A percentile compares a stretch with the other conserved stretches of the same genome.
Conservation (phyloP, 2,329 filamentous ascomycete species). For the Metarhizium sp. region DNA sequence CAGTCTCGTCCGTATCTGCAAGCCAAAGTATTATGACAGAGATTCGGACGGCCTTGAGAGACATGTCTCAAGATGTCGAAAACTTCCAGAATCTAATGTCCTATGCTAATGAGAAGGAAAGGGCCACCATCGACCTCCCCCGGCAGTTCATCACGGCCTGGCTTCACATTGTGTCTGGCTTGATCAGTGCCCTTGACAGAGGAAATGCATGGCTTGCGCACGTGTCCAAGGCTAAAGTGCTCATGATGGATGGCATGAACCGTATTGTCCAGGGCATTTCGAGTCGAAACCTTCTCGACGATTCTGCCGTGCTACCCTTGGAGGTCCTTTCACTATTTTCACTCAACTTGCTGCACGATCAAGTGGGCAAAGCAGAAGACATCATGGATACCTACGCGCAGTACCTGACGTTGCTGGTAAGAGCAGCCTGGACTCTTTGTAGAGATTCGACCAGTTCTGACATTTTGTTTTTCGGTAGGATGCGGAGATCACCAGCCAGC, state of each 20-base stretch:
- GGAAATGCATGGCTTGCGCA: constrained; percentile 18
- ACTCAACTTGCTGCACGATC: constrained; percentile 28
- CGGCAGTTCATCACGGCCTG: constrained; percentile 29
- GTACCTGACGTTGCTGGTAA: constrained; percentile 31
- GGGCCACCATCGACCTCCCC: constrained; percentile 22
- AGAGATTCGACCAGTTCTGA: not conserved
- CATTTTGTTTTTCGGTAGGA: not conserved
- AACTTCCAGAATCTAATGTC: constrained; percentile 20
- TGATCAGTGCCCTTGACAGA: constrained; percentile 19
- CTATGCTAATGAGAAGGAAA: constrained; percentile 17
- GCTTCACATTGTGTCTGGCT: constrained; percentile 30
- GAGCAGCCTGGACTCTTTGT: constrained; percentile 2
- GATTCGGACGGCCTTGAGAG: constrained; percentile 10
- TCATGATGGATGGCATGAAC: constrained; percentile 26
- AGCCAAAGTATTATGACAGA: constrained; percentile 5
- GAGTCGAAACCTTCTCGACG: constrained; percentile 21
- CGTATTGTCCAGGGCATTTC: constrained; percentile 26
- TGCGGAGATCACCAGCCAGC: constrained; percentile 6
- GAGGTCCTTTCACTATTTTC: constrained; percentile 32
- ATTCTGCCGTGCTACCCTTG: constrained; percentile 29
- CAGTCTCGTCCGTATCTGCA: not conserved
- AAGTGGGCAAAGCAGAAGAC: constrained; percentile 25
- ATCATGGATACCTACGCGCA: constrained; percentile 33
- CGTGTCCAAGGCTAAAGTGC: constrained; percentile 17
- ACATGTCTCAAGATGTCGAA: constrained; percentile 16